Base-by-base conservation (phyloP, 345 rosid genomes). In the Lepidium sativum region DNA sequence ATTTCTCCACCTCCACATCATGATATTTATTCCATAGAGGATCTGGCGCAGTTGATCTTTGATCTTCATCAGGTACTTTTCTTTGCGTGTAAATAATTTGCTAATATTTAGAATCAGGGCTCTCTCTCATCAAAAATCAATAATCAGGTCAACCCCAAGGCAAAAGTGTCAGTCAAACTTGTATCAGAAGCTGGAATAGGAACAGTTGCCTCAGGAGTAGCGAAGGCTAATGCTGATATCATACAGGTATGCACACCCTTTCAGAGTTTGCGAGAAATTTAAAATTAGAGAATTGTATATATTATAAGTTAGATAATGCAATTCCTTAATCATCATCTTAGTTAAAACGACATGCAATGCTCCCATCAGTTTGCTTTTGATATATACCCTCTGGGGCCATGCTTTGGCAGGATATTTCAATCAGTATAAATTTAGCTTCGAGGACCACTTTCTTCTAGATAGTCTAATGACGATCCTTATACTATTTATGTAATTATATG, bases 1-100 rank as follows among this genome's bases (percentile, higher is more conserved):
- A 94, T 94, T 77, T 94, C 99, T 76, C 99, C 99, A 59, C 99
- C 97, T 31, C 99, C 97, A 0, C 97, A 94, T 71, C 99, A 94
- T 65, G 99, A 90, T 75, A 94, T 94, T 39, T 94, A 94, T 77
- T 94, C 99, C 23, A 94, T 94, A 52, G 97, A 94, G 76, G 99
- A 94, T 82, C 91, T 94, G 75, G 99, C 99, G 11, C 99, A 94
- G 57, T 78, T 94, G 85, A 94, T 94, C 74, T 90, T 63, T 81
- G 99, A 94, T 79, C 97, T 94, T 58, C 96, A 94, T 80, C 99
- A 94, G 96, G 97, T 90, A 65, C 33, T 35, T 63, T 62, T 68
- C 60, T 62, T 76, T 40, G 20, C 35, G 21, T 60, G 56, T 38
- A 14, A 4, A 45, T 37, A 20, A 13, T n/a, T 53, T 41, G 14